Evolutionary conservation across 2,329 filamentous ascomycete species (phyloP), one percentile per base, ranked within the genome.

Genomic region (Sporothrix sp.): DNA sequence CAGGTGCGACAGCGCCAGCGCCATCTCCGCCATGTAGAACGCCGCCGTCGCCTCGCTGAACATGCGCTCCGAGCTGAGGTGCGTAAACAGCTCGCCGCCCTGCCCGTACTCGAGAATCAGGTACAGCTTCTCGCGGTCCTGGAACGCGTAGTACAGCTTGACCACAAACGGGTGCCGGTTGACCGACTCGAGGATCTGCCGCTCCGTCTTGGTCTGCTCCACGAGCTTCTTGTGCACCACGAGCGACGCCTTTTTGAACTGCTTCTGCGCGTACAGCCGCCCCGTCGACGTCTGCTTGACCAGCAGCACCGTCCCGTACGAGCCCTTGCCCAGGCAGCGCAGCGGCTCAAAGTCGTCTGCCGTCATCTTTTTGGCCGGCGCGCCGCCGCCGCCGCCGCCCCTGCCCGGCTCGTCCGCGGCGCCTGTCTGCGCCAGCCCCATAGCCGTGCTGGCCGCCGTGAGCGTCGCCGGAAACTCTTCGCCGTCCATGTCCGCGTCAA

Each of bases 11-110:
- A 98, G 78, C 27, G 93, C 94, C 21, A 98, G 79, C 4, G 95
- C 82, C 82, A 98, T 94, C 70, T 98, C 90, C 0, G 89, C 94
- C 87, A 97, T 95, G 75, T 98, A 98, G 67, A 97, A 98, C 1
- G 90, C 87, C 0, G 91, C 86, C 2, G 85, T 85, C 14, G 86
- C 76, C 68, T 97, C 91, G 13, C 85, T 77, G 59, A 98, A 97
- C 87, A 97, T 97, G 65, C 88, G 87, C 66, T 97, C 90, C 58
- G 88, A 85, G 53, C 83, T 87, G 23, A 98, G 76, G 62, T 97
- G 91, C n/a, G 87, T 89, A 65, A 98, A 98, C 6, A 98, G 76
- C 68, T 98, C 94, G 51, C 94, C 93, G 33, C 94, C 94, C 66
- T 95, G 87, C 5, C 93, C 93, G 66, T 98, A 98, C 69, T 98